A percentile compares a stretch with the other conserved stretches of the same genome.
phyloP scores from a whole-genome alignment of 805 yeast genomes.

The Pichia pseudocactophila region DNA sequence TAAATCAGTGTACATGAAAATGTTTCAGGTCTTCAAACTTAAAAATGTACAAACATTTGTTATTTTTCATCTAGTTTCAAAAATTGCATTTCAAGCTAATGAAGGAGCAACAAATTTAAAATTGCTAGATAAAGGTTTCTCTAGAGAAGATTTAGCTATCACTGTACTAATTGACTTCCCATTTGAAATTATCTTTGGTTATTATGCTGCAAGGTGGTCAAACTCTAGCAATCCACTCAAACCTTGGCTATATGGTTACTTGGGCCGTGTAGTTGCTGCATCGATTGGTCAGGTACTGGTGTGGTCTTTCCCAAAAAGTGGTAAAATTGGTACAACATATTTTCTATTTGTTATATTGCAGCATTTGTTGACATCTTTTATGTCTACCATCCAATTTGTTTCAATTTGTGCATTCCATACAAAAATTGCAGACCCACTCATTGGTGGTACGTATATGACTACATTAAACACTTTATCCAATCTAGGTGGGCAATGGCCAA shows the following conservation, averaged over 20 bases:
- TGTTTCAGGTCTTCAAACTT: conserved; percentile 60
- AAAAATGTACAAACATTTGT: conserved; percentile 69
- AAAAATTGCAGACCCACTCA: conserved; percentile 85
- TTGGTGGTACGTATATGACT: conserved; percentile 98
- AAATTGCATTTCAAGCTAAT: conserved; percentile 90
- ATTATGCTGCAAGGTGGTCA: conserved; percentile 93
- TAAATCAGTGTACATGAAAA: conserved; percentile 45
- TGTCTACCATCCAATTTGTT: conserved; percentile 93
- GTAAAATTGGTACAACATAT: conserved; percentile 41
- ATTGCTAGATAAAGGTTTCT: conserved; percentile 80
- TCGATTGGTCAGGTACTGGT: conserved; percentile 66
- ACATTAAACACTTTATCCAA: conserved; percentile 85
- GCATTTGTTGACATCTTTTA: conserved; percentile 79
- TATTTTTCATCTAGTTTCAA: conserved; percentile 66
- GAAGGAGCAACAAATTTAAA: conserved; percentile 94
- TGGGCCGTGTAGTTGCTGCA: conserved; percentile 76
- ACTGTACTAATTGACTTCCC: conserved; percentile 94
- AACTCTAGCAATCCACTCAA: conserved; percentile 64
- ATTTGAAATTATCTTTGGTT: conserved; percentile 89
- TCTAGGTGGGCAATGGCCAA: conserved; percentile 97
- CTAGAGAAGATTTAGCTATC: conserved; percentile 87
- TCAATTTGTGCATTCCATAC: conserved; percentile 93
- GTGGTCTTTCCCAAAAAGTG: conserved; percentile 53
- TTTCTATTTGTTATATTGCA: conserved; percentile 69
- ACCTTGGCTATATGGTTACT: conserved; percentile 86